phyloP scores from a whole-genome alignment of 179 eudicot species.

The Patellifolia procumbens region DNA sequence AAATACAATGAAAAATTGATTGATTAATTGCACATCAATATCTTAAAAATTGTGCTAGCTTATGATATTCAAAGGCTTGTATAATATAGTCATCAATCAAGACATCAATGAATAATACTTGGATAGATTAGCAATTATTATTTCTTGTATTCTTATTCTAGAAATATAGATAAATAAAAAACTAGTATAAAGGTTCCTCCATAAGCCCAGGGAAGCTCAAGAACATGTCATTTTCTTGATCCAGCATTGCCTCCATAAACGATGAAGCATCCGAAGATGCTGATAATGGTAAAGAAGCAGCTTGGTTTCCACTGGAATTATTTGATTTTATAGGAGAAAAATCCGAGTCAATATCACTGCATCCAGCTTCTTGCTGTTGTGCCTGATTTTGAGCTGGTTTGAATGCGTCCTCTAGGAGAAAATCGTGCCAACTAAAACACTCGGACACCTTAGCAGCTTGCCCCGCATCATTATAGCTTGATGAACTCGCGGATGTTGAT shows the following conservation, averaged over 20 bases:
- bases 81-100: conserved; percentile 7
- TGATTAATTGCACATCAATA: background rate
- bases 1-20: too few relatives aligned
- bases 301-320: conserved; percentile 9
- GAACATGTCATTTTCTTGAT: conserved; percentile 57
- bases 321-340: too few relatives aligned
- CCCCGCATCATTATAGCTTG: conserved; percentile 28
- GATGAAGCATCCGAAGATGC: conserved; percentile 31
- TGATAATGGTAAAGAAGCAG: conserved; percentile 30
- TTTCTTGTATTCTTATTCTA: conserved; percentile 3
- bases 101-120: conserved; percentile 5
- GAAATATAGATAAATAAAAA: background rate
- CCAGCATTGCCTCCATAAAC: conserved; percentile 68
- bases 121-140: background rate
- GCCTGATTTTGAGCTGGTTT: conserved; percentile 24
- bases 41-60: too few relatives aligned
- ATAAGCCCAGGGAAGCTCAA: conserved; percentile 57
- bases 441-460: conserved; percentile 24
- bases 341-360: too few relatives aligned
- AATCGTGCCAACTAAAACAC: conserved; percentile 65
- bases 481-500: conserved; percentile 30
- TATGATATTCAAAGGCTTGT: background rate
- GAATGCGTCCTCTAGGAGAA: conserved; percentile 55
- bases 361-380: conserved; percentile 9
- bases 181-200: conserved; percentile 51